Evolutionary conservation across 768 basidiomycete genomes (phyloP).

Genomic region (Mycena belliarum): DNA sequence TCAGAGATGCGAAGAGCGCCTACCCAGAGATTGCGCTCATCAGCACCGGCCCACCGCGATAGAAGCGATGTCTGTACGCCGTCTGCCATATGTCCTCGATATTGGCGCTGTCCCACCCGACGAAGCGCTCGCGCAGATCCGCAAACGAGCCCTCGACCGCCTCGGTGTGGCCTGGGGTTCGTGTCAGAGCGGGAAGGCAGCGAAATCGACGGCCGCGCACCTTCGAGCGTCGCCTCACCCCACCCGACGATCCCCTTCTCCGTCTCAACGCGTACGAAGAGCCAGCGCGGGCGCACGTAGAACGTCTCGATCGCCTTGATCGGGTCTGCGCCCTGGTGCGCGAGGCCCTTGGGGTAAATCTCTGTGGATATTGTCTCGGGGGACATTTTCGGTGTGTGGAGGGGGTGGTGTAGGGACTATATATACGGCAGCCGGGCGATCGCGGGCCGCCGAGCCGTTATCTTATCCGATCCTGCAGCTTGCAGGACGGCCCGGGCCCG

Average conservation of each 20-base stretch:
- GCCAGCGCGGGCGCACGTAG: constrained; percentile 71
- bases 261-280: constrained; percentile 72
- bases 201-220: background rate
- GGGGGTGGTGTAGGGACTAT: too few species aligned
- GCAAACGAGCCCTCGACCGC: constrained; percentile 67
- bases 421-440: too few species aligned
- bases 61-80: constrained; percentile 68
- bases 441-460: too few species aligned
- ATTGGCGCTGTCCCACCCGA: constrained; percentile 60
- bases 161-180: constrained; percentile 56
- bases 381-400: background rate
- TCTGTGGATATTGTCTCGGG: background rate
- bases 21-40: constrained; percentile 35
- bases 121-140: constrained; percentile 60
- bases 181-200: background rate
- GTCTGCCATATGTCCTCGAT: constrained; percentile 77
- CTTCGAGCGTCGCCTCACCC: constrained; percentile 74
- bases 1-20: background rate
- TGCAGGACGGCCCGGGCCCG: too few species aligned
- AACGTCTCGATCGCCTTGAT: constrained; percentile 45
- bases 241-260: constrained; percentile 65
- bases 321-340: background rate
- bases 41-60: constrained; percentile 69
- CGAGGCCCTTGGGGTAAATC: background rate
- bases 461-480: too few species aligned